A percentile compares a stretch with the other conserved stretches of the same genome.
Evolutionary conservation across 495 filamentous ascomycete genomes (phyloP).

Genomic region (Penicillium cataractarum): DNA sequence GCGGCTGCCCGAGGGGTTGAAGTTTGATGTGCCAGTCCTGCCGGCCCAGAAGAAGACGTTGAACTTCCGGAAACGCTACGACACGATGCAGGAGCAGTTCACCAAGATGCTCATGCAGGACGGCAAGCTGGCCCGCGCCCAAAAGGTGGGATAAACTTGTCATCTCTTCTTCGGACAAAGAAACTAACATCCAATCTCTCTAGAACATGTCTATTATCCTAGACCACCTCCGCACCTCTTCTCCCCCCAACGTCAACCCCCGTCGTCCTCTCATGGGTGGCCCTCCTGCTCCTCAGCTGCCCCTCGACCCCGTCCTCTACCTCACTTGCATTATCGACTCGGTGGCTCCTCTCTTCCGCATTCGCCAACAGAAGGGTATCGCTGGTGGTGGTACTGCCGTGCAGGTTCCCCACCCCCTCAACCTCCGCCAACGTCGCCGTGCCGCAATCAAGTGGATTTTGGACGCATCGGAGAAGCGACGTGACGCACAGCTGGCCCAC

Average conservation of each 20-base stretch:
- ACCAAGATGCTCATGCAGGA: conserved; percentile 88
- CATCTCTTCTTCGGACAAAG: neutral
- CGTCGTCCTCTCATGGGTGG: conserved; percentile 69
- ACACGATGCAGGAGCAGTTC: conserved; percentile 79
- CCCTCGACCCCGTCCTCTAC: conserved; percentile 76
- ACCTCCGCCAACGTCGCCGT: conserved; percentile 72
- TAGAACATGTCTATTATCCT: conserved; percentile 88
- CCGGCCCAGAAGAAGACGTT: conserved; percentile 53
- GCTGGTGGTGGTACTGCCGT: conserved; percentile 85
- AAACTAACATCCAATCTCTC: conserved; percentile 6
- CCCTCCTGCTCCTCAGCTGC: conserved; percentile 73
- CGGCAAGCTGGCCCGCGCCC: conserved; percentile 80
- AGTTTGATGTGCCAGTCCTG: conserved; percentile 73
- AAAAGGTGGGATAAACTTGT: conserved; percentile 62
- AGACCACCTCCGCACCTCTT: conserved; percentile 80
- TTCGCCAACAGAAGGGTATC: conserved; percentile 73
- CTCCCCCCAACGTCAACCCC: conserved; percentile 72
- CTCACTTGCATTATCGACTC: conserved; percentile 92
- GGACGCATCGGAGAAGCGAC: conserved; percentile 73
- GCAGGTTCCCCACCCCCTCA: conserved; percentile 79
- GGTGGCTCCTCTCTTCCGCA: conserved; percentile 84
- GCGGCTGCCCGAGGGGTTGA: conserved; percentile 57
- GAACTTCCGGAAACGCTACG: conserved; percentile 76
- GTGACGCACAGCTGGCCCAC: conserved; percentile 68
- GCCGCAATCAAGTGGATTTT: conserved; percentile 86